Evolutionary conservation across 805 yeast genomes (phyloP).

Genomic region (Starmerella sirachaensis): DNA sequence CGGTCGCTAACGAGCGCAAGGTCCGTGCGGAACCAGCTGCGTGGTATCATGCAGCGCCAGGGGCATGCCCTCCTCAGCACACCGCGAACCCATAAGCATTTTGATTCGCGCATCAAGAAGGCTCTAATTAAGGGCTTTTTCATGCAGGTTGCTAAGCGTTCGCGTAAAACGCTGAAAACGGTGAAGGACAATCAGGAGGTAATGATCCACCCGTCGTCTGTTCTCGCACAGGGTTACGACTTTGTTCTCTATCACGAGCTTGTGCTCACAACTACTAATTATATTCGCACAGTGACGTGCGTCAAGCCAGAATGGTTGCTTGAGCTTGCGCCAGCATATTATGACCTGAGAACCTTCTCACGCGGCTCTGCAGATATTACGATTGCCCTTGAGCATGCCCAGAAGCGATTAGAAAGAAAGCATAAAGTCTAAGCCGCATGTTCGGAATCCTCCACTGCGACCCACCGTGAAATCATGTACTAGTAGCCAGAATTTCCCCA

Average conservation of each 20-base stretch:
- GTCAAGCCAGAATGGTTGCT: slow-evolving; percentile 88
- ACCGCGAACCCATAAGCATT: slow-evolving; percentile 49
- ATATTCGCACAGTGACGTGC: slow-evolving; percentile 84
- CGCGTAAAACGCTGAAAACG: slow-evolving; percentile 60
- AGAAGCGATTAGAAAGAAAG: slow-evolving; percentile 20
- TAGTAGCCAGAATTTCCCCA: too few species aligned
- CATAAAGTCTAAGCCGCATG: background rate
- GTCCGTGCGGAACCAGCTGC: slow-evolving; percentile 72
- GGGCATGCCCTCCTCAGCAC: slow-evolving; percentile 64
- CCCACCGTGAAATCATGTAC: too few species aligned
- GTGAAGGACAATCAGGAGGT: slow-evolving; percentile 96
- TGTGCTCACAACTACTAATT: slow-evolving; percentile 85
- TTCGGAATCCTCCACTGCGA: too few species aligned
- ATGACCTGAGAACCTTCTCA: slow-evolving; percentile 47
- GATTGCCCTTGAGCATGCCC: slow-evolving; percentile 53
- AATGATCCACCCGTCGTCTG: slow-evolving; percentile 79
- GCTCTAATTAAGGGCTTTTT: slow-evolving; percentile 89
- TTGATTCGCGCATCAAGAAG: slow-evolving; percentile 68
- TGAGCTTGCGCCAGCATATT: slow-evolving; percentile 65
- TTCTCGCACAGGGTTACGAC: slow-evolving; percentile 73
- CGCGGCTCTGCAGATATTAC: slow-evolving; percentile 66
- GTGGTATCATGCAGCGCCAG: slow-evolving; percentile 68
- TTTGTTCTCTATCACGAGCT: slow-evolving; percentile 94
- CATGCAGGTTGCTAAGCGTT: slow-evolving; percentile 95
- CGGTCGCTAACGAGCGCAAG: slow-evolving; percentile 79